A percentile compares a stretch with the other conserved stretches of the same genome.
Conservation (phyloP, 106 monocot species). For the Dioscorea alata region DNA sequence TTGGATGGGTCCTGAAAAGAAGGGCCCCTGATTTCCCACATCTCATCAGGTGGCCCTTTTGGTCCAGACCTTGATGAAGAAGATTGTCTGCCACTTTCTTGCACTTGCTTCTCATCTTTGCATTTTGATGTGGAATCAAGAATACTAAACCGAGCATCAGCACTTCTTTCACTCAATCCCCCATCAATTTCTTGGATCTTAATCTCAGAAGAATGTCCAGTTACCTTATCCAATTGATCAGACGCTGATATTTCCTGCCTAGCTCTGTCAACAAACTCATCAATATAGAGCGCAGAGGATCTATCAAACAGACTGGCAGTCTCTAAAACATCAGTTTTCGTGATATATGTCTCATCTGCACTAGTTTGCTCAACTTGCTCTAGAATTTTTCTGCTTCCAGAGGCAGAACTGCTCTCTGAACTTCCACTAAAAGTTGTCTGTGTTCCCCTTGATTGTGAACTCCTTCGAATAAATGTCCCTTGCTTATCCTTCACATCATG, state of each 20-base stretch:
- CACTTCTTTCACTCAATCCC: conserved; percentile 11
- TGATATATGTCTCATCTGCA: not conserved
- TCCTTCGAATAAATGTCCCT: not conserved
- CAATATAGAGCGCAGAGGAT: conserved; percentile 34
- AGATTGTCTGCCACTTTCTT: conserved; percentile 23
- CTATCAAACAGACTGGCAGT: conserved; percentile 30
- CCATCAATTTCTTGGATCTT: not conserved
- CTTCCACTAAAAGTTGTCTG: conserved; percentile 4
- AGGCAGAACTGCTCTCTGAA: conserved; percentile 15
- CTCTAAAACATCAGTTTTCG: conserved; percentile 24
- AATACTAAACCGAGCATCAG: not conserved
- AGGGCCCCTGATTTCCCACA: conserved; percentile 42
- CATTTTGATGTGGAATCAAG: conserved; percentile 4
- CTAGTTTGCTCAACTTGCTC: conserved; percentile 9
- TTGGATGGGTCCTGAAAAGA: conserved; percentile 27
- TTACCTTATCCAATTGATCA: conserved; percentile 5
- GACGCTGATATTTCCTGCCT: conserved; percentile 15
- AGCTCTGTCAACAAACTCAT: conserved; percentile 33
- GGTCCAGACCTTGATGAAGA: conserved; percentile 26
- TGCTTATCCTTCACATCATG: conserved; percentile 8
- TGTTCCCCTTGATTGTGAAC: not conserved
- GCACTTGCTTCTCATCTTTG: conserved; percentile 8
- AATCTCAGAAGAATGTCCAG: not conserved
- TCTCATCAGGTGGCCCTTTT: conserved; percentile 65
- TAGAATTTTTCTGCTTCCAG: not conserved